Percentiles rank a stretch among this genome's conserved stretches.
Evolutionary conservation across 2,329 filamentous ascomycete genomes (phyloP).

Genomic region (Clarireedia homoeocarpa): DNA sequence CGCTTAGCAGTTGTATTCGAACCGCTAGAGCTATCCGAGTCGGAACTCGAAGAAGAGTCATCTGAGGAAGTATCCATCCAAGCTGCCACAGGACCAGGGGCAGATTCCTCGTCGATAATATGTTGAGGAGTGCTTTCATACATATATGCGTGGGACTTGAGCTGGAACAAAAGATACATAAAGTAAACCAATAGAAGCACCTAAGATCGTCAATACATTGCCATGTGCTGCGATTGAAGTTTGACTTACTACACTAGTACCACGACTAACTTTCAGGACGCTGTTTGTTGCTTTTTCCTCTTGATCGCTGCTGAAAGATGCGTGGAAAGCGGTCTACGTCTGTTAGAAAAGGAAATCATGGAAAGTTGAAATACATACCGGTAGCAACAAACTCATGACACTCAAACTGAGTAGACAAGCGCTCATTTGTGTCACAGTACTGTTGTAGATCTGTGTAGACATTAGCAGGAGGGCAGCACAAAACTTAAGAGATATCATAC

Average conservation of each 20-base stretch:
- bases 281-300: conserved; percentile 51
- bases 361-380: conserved; percentile 42
- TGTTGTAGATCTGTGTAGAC: conserved; percentile 69
- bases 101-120: conserved; percentile 84
- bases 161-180: conserved; percentile 80
- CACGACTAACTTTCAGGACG: conserved; percentile 79
- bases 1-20: conserved; percentile 68
- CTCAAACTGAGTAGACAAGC: conserved; percentile 85
- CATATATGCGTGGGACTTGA: conserved; percentile 87
- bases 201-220: conserved; percentile 31
- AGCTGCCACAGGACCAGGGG: conserved; percentile 74
- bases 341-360: not conserved
- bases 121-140: conserved; percentile 89
- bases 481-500: conserved; percentile 32
- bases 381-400: conserved; percentile 80
- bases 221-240: not conserved
- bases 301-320: conserved; percentile 60
- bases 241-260: conserved; percentile 69
- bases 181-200: conserved; percentile 74
- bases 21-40: conserved; percentile 59
- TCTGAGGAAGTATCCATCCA: conserved; percentile 63
- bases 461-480: conserved; percentile 9
- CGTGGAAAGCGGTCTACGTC: conserved; percentile 75
- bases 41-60: conserved; percentile 52
- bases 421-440: conserved; percentile 92